Evolutionary conservation across 768 basidiomycete species (phyloP).

Genomic region (Lactarius tabidus): DNA sequence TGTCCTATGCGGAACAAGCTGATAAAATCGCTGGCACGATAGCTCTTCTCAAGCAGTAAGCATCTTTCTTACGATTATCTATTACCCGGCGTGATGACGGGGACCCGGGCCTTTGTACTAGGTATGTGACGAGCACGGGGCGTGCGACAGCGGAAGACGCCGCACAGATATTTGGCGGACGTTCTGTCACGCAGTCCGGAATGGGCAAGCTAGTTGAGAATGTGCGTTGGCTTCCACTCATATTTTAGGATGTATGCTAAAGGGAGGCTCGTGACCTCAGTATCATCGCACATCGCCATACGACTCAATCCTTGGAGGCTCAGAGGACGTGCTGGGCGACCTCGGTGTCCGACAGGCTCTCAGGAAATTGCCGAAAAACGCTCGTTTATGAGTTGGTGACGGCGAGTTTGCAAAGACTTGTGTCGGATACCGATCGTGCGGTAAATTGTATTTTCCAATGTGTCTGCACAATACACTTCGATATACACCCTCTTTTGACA

Average conservation of each 20-base stretch:
- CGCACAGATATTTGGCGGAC: slow-evolving; percentile 84
- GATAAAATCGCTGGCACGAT: slow-evolving; percentile 85
- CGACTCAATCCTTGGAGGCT: slow-evolving; percentile 80
- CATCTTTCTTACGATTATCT: slow-evolving; percentile 10
- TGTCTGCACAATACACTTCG: background rate
- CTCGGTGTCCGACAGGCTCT: slow-evolving; percentile 71
- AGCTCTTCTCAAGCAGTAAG: slow-evolving; percentile 83
- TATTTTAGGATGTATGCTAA: background rate
- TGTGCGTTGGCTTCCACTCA: slow-evolving; percentile 34
- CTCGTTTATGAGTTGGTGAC: slow-evolving; percentile 36
- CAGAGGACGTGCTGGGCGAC: slow-evolving; percentile 71
- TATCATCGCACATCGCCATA: slow-evolving; percentile 81
- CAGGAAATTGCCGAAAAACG: slow-evolving; percentile 59
- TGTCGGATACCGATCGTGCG: background rate
- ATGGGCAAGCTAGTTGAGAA: slow-evolving; percentile 86
- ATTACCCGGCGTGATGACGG: slow-evolving; percentile 12
- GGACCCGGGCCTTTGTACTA: slow-evolving; percentile 29
- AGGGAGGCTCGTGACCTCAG: slow-evolving; percentile 34
- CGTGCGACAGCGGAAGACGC: slow-evolving; percentile 72
- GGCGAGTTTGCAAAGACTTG: background rate
- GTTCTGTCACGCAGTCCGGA: slow-evolving; percentile 80
- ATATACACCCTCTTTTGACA: background rate
- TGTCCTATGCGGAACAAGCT: slow-evolving; percentile 82
- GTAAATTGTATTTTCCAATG: background rate
- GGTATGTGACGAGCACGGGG: slow-evolving; percentile 63